phyloP scores from a whole-genome alignment of 345 rosid genomes.

The Bretschneidera sinensis region DNA sequence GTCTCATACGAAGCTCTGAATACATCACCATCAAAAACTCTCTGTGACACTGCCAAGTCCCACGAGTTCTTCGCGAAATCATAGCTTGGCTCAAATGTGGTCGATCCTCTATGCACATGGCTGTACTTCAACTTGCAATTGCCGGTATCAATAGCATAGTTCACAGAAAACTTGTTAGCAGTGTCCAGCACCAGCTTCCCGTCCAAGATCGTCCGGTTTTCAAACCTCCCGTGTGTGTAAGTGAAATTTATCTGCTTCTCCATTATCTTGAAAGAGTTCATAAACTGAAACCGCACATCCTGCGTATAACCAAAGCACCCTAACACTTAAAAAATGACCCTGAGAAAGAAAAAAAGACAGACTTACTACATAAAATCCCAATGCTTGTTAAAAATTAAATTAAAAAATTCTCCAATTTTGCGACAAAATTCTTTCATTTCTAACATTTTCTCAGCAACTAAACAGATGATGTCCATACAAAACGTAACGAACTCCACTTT shows the following conservation, averaged over 20 bases:
- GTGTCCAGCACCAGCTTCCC: constrained; percentile 24
- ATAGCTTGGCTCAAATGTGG: constrained; percentile 28
- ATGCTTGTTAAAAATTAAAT: too few species aligned
- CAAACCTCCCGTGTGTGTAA: constrained; percentile 19
- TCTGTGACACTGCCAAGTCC: constrained; percentile 32
- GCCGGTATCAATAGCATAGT: constrained; percentile 18
- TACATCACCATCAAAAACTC: constrained; percentile 24
- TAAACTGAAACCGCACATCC: constrained; percentile 37
- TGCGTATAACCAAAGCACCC: constrained; percentile 2
- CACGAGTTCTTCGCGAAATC: constrained; percentile 33
- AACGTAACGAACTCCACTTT: too few species aligned
- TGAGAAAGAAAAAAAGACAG: neutral
- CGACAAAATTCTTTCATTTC: neutral
- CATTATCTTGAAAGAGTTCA: constrained; percentile 23
- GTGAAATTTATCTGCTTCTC: constrained; percentile 33
- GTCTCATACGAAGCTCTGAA: constrained; percentile 28
- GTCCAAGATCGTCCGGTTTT: constrained; percentile 26
- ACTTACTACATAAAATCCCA: too few species aligned
- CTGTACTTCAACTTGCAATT: constrained; percentile 29
- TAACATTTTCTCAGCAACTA: neutral
- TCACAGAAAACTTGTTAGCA: constrained; percentile 28
- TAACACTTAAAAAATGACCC: too few species aligned
- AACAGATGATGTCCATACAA: neutral
- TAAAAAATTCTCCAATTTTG: too few species aligned
- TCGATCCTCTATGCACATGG: constrained; percentile 22